Evolutionary conservation across 306 rosid species (phyloP).

Genomic region (Purshia tridentata): DNA sequence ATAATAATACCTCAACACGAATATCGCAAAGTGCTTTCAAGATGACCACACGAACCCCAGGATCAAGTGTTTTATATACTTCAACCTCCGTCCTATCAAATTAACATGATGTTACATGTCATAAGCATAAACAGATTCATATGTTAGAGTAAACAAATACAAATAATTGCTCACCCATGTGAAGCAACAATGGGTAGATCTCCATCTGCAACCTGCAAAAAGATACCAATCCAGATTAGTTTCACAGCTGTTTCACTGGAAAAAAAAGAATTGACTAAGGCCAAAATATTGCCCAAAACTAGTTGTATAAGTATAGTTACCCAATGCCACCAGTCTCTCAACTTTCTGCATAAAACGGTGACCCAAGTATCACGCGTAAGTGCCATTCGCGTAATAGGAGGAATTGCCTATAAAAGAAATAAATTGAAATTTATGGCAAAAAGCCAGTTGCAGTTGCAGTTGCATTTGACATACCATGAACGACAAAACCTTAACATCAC

Average conservation of each 20-base stretch:
- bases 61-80: constrained; percentile 84
- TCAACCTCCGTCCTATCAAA: constrained; percentile 77
- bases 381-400: constrained; percentile 96
- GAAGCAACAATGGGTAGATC: constrained; percentile 93
- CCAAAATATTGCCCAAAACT: constrained; percentile 24
- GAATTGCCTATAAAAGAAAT: constrained; percentile 76
- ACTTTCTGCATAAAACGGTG: constrained; percentile 93
- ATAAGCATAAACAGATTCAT: constrained; percentile 29
- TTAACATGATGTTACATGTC: constrained; percentile 34
- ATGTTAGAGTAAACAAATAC: constrained; percentile 19
- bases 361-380: constrained; percentile 97
- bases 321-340: constrained; percentile 99
- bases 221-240: constrained; percentile 33
- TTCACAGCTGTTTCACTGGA: constrained; percentile 16
- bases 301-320: constrained; percentile 45
- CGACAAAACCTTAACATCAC: constrained; percentile 20
- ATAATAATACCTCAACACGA: constrained; percentile 84
- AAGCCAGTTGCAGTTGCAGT: constrained; percentile 21
- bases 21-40: constrained; percentile 98
- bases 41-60: constrained; percentile 83
- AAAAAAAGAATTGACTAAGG: constrained; percentile 1
- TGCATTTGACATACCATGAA: constrained; percentile 13
- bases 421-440: constrained; percentile 25
- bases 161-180: constrained; percentile 73
- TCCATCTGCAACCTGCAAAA: constrained; percentile 90